phyloP scores from a whole-genome alignment of 2,329 filamentous ascomycete genomes.

The Colletotrichum nymphaeae region DNA sequence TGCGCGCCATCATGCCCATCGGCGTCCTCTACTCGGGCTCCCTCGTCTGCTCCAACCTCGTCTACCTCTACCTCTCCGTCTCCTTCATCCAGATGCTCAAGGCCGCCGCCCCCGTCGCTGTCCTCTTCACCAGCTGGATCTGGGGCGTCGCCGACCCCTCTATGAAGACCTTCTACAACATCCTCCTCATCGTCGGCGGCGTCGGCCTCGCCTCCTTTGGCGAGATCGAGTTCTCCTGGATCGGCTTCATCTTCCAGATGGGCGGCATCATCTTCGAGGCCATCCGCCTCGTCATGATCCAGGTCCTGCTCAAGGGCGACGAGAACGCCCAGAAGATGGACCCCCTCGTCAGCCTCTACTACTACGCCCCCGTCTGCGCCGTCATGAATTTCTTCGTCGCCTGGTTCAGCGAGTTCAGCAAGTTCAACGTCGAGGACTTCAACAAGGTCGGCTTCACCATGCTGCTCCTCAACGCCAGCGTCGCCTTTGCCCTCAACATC shows the following conservation, averaged over 20 bases:
- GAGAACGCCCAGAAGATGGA: slow-evolving; percentile 81
- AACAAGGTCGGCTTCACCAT: slow-evolving; percentile 72
- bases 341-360: slow-evolving; percentile 87
- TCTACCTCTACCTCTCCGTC: slow-evolving; percentile 75
- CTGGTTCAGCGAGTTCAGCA: slow-evolving; percentile 74
- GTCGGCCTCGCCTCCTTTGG: slow-evolving; percentile 66
- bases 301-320: slow-evolving; percentile 80
- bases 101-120: slow-evolving; percentile 75
- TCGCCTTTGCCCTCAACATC: slow-evolving; percentile 85
- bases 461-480: slow-evolving; percentile 78
- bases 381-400: slow-evolving; percentile 81
- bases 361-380: slow-evolving; percentile 88
- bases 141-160: slow-evolving; percentile 63
- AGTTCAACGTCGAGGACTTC: slow-evolving; percentile 74
- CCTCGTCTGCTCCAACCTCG: slow-evolving; percentile 74
- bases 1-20: slow-evolving; percentile 73
- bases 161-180: slow-evolving; percentile 56
- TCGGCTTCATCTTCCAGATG: slow-evolving; percentile 76
- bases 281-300: slow-evolving; percentile 85
- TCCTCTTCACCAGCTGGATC: slow-evolving; percentile 73
- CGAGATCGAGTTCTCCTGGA: slow-evolving; percentile 75
- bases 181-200: slow-evolving; percentile 63
- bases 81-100: slow-evolving; percentile 80
- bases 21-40: slow-evolving; percentile 74
- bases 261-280: slow-evolving; percentile 85